Conservation (phyloP, 176 grass and related monocot genomes). For the Aegilops longissima region DNA sequence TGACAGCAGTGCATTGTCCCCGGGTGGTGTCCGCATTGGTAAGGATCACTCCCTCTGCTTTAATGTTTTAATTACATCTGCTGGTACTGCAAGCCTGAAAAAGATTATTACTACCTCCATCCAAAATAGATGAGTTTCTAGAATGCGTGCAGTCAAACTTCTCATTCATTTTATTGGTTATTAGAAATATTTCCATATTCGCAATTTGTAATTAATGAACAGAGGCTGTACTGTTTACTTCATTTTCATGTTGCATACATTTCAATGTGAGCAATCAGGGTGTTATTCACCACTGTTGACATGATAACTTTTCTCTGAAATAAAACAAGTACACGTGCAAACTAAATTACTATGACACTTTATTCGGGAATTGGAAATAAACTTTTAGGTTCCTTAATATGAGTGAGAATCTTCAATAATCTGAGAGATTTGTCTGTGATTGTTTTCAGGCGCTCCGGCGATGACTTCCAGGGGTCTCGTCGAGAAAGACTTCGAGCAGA, state of each 20-base stretch:
- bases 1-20: slow-evolving; percentile 94
- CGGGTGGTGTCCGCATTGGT: slow-evolving; percentile 94
- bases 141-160: neutral
- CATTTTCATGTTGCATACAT: neutral
- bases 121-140: neutral
- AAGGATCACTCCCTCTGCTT: slow-evolving; percentile 16
- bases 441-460: slow-evolving; percentile 65
- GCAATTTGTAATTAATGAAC: neutral
- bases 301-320: neutral
- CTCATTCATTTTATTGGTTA: neutral
- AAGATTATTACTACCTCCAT: neutral
- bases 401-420: neutral
- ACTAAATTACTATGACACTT: neutral
- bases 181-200: neutral
- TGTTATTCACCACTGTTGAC: neutral
- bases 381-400: neutral
- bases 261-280: neutral
- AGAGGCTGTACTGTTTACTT: neutral
- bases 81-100: neutral
- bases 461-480: slow-evolving; percentile 91
- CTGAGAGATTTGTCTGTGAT: neutral
- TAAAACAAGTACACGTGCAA: neutral
- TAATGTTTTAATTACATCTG: slow-evolving; percentile 8
- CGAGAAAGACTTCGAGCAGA: slow-evolving; percentile 96
- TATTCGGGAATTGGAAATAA: neutral